Percentiles rank a stretch among this genome's conserved stretches.
phyloP scores from a whole-genome alignment of 306 rosid genomes.

The Calophaca sinica region DNA sequence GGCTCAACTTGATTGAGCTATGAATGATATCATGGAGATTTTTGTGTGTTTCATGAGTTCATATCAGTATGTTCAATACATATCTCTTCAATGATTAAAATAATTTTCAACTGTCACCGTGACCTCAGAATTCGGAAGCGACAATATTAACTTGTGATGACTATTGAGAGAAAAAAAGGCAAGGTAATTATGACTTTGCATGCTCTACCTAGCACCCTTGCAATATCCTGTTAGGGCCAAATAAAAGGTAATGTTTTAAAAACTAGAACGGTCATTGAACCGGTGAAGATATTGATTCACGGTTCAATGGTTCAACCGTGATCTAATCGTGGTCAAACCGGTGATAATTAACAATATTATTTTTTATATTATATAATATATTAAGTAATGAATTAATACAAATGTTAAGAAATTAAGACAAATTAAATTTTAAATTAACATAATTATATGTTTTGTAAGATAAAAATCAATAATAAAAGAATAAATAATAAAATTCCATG shows the following conservation, averaged over 20 bases:
- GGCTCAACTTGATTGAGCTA: slow-evolving; percentile 22
- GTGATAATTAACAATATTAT: no score
- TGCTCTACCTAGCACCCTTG: slow-evolving; percentile 29
- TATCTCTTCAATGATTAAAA: slow-evolving; percentile 16
- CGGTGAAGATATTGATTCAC: no score
- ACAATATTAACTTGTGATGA: slow-evolving; percentile 23
- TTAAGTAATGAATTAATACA: no score
- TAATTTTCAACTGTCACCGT: slow-evolving; percentile 2
- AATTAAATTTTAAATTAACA: no score
- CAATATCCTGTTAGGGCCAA: slow-evolving; percentile 33
- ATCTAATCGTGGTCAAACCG: no score
- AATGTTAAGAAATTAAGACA: no score
- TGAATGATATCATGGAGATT: not conserved
- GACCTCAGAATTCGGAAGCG: slow-evolving; percentile 6
- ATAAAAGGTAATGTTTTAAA: slow-evolving; percentile 6
- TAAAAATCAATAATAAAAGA: no score
- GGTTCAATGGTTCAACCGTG: no score
- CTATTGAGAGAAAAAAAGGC: slow-evolving; percentile 20
- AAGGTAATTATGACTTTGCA: slow-evolving; percentile 14
- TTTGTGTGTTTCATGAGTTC: slow-evolving; percentile 33
- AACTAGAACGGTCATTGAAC: no score
- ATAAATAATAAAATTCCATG: no score
- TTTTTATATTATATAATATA: no score
- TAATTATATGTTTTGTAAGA: no score
- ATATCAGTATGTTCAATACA: slow-evolving; percentile 12